Evolutionary conservation across 768 basidiomycete genomes (phyloP).

Genomic region (Mycena epipterygia): DNA sequence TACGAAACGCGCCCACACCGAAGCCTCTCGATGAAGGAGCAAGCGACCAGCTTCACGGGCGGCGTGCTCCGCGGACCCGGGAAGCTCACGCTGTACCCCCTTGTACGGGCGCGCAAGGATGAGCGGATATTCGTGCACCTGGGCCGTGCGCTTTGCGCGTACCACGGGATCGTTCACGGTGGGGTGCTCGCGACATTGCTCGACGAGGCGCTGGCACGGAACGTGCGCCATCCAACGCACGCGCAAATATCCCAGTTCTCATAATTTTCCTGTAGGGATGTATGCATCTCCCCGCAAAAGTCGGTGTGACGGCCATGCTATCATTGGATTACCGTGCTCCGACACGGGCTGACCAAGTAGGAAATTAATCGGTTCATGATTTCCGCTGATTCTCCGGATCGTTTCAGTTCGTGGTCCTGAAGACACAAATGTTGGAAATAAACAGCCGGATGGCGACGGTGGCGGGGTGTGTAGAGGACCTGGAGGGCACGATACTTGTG

Average conservation of each 20-base stretch:
- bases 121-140: slow-evolving; percentile 84
- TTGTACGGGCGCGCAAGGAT: slow-evolving; percentile 81
- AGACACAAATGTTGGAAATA: not conserved
- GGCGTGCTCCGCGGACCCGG: slow-evolving; percentile 91
- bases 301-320: slow-evolving; percentile 16
- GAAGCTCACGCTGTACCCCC: slow-evolving; percentile 82
- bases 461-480: not conserved
- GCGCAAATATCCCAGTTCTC: too few species aligned
- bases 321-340: slow-evolving; percentile 9
- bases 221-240: slow-evolving; percentile 60
- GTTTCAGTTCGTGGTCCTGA: slow-evolving; percentile 5
- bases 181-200: slow-evolving; percentile 90
- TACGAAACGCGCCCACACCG: slow-evolving; percentile 84
- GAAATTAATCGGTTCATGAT: not conserved
- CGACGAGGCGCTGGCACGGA: slow-evolving; percentile 87
- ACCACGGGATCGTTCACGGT: slow-evolving; percentile 95
- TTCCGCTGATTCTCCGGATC: too few species aligned
- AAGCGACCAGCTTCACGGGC: slow-evolving; percentile 86
- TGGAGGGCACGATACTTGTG: slow-evolving; percentile 13
- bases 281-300: slow-evolving; percentile 12
- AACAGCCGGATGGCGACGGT: slow-evolving; percentile 12
- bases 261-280: too few species aligned
- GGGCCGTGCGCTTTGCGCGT: slow-evolving; percentile 88
- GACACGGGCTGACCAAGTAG: slow-evolving; percentile 14
- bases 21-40: slow-evolving; percentile 77